phyloP scores from a whole-genome alignment of 2,329 filamentous ascomycete genomes.

The Rhynchosporium graminicola region DNA sequence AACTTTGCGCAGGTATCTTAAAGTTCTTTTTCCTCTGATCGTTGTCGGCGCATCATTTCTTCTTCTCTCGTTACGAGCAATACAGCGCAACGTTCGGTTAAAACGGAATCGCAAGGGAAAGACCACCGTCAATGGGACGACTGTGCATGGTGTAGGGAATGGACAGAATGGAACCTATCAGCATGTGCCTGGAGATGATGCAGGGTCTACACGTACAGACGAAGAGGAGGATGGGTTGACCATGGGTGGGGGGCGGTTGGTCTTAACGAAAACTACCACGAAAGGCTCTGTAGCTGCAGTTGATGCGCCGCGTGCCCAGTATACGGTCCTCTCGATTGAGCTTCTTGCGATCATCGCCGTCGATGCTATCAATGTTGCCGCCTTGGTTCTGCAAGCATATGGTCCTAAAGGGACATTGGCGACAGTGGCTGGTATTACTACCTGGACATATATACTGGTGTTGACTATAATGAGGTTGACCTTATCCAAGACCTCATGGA shows the following conservation, averaged over 20 bases:
- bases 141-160: constrained; percentile 43
- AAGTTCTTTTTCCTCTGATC: constrained; percentile 75
- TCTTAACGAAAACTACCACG: constrained; percentile 61
- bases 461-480: constrained; percentile 73
- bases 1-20: constrained; percentile 64
- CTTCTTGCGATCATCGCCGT: constrained; percentile 72
- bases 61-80: constrained; percentile 60
- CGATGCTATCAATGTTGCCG: constrained; percentile 66
- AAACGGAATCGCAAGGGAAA: constrained; percentile 59
- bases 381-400: constrained; percentile 62
- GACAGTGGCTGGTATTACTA: constrained; percentile 65
- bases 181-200: constrained; percentile 39
- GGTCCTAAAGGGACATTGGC: constrained; percentile 58
- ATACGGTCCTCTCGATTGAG: constrained; percentile 71
- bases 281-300: constrained; percentile 67
- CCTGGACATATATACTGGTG: constrained; percentile 79
- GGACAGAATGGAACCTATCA: constrained; percentile 29
- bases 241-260: constrained; percentile 58
- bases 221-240: constrained; percentile 61
- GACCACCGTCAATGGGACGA: constrained; percentile 48
- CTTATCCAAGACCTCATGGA: constrained; percentile 65
- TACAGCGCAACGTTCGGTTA: constrained; percentile 54
- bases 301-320: constrained; percentile 74
- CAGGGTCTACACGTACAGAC: constrained; percentile 26
- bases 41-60: constrained; percentile 70